Evolutionary conservation across 805 yeast species (phyloP).

Genomic region (Kuraishia capsulata): DNA sequence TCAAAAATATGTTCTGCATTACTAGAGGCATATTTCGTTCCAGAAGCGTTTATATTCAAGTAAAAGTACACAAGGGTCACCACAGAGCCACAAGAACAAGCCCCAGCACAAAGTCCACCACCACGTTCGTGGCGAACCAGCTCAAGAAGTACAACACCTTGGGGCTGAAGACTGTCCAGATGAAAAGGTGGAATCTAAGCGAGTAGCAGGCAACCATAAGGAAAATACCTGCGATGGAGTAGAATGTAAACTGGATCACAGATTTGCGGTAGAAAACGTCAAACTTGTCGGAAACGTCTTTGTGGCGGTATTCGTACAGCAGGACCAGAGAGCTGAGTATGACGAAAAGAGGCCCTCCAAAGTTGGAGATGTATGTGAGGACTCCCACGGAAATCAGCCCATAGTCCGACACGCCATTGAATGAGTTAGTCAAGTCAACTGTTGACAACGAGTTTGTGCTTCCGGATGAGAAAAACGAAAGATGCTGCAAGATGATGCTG

Average conservation of each 20-base stretch:
- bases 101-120: slow-evolving; percentile 24
- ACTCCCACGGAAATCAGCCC: slow-evolving; percentile 64
- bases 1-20: no score
- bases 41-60: no score
- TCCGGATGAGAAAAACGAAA: slow-evolving; percentile 80
- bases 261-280: slow-evolving; percentile 12
- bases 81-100: not conserved
- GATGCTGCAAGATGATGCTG: slow-evolving; percentile 52
- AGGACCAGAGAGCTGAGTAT: slow-evolving; percentile 36
- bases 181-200: slow-evolving; percentile 78
- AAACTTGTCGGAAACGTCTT: slow-evolving; percentile 8
- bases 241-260: slow-evolving; percentile 39
- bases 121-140: slow-evolving; percentile 52
- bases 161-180: slow-evolving; percentile 98
- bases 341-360: slow-evolving; percentile 84
- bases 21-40: no score
- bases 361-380: slow-evolving; percentile 75
- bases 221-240: slow-evolving; percentile 47
- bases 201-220: slow-evolving; percentile 62
- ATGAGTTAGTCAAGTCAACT: slow-evolving; percentile 83
- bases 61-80: not conserved
- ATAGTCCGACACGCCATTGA: slow-evolving; percentile 76
- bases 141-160: slow-evolving; percentile 71
- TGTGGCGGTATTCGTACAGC: slow-evolving; percentile 22
- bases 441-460: slow-evolving; percentile 90